Percentiles rank a stretch among this genome's conserved stretches.
Evolutionary conservation across 805 yeast genomes (phyloP).

Genomic region (Lachancea waltii): DNA sequence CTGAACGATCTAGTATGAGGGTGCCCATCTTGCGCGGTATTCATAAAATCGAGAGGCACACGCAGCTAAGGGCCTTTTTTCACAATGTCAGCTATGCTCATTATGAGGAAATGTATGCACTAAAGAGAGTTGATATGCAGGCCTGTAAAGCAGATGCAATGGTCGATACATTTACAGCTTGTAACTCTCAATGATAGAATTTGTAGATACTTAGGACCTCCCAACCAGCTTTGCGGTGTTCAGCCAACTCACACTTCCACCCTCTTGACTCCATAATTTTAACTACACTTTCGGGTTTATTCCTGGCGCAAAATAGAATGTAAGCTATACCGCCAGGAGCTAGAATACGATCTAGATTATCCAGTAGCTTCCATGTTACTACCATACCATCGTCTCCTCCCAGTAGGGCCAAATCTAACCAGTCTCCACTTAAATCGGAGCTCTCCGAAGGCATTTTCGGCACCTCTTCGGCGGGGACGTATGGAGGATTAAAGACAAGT

Average conservation of each 20-base stretch:
- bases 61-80: constrained; percentile 26
- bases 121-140: constrained; percentile 37
- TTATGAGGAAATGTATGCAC: constrained; percentile 46
- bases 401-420: constrained; percentile 85
- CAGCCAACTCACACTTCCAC: constrained; percentile 52
- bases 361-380: constrained; percentile 61
- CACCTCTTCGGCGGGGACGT: constrained; percentile 80
- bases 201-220: constrained; percentile 76
- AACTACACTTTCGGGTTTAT: constrained; percentile 63
- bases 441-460: constrained; percentile 48
- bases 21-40: constrained; percentile 29
- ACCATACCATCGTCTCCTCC: constrained; percentile 93
- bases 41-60: constrained; percentile 17
- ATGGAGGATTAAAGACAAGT: constrained; percentile 89
- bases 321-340: constrained; percentile 68
- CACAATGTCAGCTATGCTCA: constrained; percentile 26
- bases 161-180: constrained; percentile 43
- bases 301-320: constrained; percentile 85
- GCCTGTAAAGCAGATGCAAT: constrained; percentile 52
- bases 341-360: constrained; percentile 47
- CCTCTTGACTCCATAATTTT: constrained; percentile 38
- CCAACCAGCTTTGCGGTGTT: constrained; percentile 88
- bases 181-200: constrained; percentile 32
- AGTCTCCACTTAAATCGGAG: constrained; percentile 29
- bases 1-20: constrained; percentile 15